Evolutionary conservation across 2,329 filamentous ascomycete species (phyloP).

Genomic region (Penicillium hesseltinei): DNA sequence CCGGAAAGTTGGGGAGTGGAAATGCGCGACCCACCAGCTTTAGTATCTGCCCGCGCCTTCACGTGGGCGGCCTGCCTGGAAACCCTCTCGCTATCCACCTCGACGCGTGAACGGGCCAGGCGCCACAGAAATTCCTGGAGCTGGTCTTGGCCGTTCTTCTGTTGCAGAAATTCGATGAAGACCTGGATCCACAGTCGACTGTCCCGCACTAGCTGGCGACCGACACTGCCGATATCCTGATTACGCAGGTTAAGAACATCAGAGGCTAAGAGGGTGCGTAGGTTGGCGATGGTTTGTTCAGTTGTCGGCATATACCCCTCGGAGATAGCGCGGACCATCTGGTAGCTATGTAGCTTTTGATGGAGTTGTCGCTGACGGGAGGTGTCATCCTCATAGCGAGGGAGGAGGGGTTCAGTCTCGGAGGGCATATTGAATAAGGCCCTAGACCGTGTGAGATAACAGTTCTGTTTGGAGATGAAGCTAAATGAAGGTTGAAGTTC

Average conservation of each 20-base stretch:
- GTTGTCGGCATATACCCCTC: conserved; percentile 92
- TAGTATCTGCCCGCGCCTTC: conserved; percentile 68
- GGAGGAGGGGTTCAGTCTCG: conserved; percentile 76
- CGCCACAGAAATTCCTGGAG: conserved; percentile 93
- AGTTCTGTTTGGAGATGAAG: background rate
- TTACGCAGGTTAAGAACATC: conserved; percentile 75
- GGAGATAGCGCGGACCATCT: conserved; percentile 79
- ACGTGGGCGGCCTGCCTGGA: conserved; percentile 59
- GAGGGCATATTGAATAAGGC: conserved; percentile 38
- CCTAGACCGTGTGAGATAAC: background rate
- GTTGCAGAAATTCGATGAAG: conserved; percentile 74
- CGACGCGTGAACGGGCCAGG: conserved; percentile 68
- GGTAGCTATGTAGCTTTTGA: conserved; percentile 88
- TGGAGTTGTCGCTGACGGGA: conserved; percentile 72
- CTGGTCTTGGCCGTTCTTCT: conserved; percentile 82
- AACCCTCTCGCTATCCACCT: conserved; percentile 65
- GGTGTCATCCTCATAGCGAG: conserved; percentile 74
- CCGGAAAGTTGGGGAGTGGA: background rate
- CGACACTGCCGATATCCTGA: conserved; percentile 72
- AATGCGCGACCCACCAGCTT: conserved; percentile 54
- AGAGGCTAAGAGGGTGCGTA: conserved; percentile 74
- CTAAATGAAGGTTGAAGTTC: background rate
- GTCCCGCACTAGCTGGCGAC: conserved; percentile 69
- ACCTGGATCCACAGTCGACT: conserved; percentile 71
- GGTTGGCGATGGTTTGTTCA: conserved; percentile 74